A percentile compares a stretch with the other conserved stretches of the same genome.
Evolutionary conservation across 192 early-diverging fungal genomes (phyloP).

Genomic region (Rhizoclosmatium sp.): DNA sequence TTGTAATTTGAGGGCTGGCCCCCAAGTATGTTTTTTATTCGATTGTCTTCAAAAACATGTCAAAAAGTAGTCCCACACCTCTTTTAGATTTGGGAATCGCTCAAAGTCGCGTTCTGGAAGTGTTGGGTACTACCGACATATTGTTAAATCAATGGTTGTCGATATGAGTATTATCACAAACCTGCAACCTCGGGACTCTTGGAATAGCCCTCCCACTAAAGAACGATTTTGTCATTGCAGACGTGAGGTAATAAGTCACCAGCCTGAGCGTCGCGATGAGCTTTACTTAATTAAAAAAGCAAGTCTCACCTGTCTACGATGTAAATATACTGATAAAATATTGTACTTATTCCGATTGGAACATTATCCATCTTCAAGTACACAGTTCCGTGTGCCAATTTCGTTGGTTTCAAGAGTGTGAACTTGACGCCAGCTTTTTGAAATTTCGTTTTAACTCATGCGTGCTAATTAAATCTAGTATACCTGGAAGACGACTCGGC

Average conservation of each 20-base stretch:
- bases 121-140: constrained; percentile 37
- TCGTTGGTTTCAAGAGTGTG: background rate
- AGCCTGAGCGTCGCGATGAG: constrained; percentile 65
- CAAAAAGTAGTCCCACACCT: no score
- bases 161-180: constrained; percentile 1
- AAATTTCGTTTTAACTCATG: background rate
- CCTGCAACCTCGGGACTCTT: constrained; percentile 76
- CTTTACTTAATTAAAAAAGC: background rate
- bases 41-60: no score
- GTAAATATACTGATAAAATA: constrained; percentile 94
- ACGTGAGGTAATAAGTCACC: constrained; percentile 82
- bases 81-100: constrained; percentile 5
- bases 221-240: constrained; percentile 75
- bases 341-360: constrained; percentile 75
- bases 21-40: no score
- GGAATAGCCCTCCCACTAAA: constrained; percentile 82
- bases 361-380: constrained; percentile 50
- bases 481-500: constrained; percentile 85
- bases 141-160: background rate
- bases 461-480: constrained; percentile 32
- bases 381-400: background rate
- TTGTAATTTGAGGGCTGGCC: no score
- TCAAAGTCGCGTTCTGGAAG: constrained; percentile 34
- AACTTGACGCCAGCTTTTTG: background rate
- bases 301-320: constrained; percentile 53